These are phyloP conservation scores for Mortierella sp. DNA, from an alignment of 371 early-diverging fungal genomes.

Conservation along the genomic window DNA sequence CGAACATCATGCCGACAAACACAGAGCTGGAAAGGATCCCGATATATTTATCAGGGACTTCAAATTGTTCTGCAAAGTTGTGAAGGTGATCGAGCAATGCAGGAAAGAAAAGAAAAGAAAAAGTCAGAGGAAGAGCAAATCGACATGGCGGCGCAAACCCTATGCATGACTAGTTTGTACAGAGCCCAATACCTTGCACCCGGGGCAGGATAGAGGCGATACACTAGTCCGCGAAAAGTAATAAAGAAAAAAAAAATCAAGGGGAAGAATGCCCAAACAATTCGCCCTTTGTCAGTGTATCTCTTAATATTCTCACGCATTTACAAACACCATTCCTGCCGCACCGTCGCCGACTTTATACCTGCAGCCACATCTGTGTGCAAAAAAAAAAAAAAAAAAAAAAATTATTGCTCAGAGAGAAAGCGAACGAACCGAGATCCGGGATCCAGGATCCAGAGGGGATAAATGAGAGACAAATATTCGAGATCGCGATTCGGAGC, in stretches of 20 bases:
- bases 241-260: neutral
- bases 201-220: slow-evolving; percentile 38
- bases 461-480: neutral
- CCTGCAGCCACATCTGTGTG: slow-evolving; percentile 76
- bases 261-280: too few relatives aligned
- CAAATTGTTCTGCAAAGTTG: slow-evolving; percentile 61
- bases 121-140: slow-evolving; percentile 20
- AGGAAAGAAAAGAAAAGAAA: slow-evolving; percentile 18
- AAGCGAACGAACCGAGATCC: neutral
- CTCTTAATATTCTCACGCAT: neutral
- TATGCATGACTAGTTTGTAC: neutral
- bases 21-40: slow-evolving; percentile 74
- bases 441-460: neutral
- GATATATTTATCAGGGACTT: slow-evolving; percentile 65
- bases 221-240: slow-evolving; percentile 8
- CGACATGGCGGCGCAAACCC: neutral
- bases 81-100: slow-evolving; percentile 12
- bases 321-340: too few relatives aligned
- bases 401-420: neutral
- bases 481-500: too few relatives aligned
- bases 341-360: slow-evolving; percentile 23
- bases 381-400: neutral
- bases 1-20: slow-evolving; percentile 86
- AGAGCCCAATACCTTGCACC: slow-evolving; percentile 30
- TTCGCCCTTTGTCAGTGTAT: too few relatives aligned